Conservation (phyloP, 208 protist genomes). For the Porcisia hertigi region DNA sequence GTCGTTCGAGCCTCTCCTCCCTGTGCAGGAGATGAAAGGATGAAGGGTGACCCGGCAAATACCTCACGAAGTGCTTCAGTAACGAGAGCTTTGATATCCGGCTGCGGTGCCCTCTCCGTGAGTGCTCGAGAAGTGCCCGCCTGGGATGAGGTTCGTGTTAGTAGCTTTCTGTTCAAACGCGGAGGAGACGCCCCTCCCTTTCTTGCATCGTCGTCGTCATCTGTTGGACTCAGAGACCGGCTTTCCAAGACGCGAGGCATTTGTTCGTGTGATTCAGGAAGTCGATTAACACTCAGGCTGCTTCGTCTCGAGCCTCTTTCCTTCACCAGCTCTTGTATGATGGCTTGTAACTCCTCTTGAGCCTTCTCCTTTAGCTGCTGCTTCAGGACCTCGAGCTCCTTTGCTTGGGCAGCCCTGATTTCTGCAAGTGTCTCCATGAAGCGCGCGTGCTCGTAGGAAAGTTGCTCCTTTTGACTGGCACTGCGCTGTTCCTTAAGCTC, state of each 20-base stretch:
- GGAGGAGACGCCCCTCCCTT: conserved; percentile 27
- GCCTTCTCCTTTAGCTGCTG: conserved; percentile 46
- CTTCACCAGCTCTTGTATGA: conserved; percentile 46
- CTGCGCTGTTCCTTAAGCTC: conserved; percentile 20
- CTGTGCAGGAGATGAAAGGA: conserved; percentile 40
- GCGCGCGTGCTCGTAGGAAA: conserved; percentile 22
- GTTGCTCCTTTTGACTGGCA: conserved; percentile 23
- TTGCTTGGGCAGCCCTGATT: conserved; percentile 25
- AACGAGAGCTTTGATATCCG: conserved; percentile 61
- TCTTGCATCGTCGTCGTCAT: conserved; percentile 20
- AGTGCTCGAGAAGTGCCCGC: conserved; percentile 1
- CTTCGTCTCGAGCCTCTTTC: conserved; percentile 24
- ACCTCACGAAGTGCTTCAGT: conserved; percentile 67
- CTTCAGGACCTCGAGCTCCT: conserved; percentile 50
- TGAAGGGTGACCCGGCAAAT: conserved; percentile 68
- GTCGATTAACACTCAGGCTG: not conserved
- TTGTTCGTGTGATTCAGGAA: conserved; percentile 14
- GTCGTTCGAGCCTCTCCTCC: conserved; percentile 6
- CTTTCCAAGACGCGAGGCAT: conserved; percentile 17
- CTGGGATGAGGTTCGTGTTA: conserved; percentile 8
- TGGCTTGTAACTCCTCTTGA: conserved; percentile 54
- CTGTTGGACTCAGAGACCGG: conserved; percentile 32
- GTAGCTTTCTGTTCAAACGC: conserved; percentile 24
- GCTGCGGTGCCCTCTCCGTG: conserved; percentile 8
- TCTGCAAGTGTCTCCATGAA: conserved; percentile 34